A percentile compares a stretch with the other conserved stretches of the same genome.
Conservation (phyloP, 2,329 filamentous ascomycete species). For the Fusarium sp. region DNA sequence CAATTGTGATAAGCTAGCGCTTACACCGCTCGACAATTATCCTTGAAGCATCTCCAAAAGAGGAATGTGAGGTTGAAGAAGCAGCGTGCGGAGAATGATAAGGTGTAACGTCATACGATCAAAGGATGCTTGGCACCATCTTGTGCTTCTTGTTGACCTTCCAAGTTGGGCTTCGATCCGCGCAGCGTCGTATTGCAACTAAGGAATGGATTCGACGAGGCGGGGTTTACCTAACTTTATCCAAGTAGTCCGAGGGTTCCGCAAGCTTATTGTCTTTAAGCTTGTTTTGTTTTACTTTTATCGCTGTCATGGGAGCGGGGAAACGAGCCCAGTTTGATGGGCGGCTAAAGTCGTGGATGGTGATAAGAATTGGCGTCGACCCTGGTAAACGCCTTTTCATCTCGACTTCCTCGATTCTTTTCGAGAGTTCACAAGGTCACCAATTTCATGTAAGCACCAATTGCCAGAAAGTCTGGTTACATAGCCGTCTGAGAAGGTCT, state of each 20-base stretch:
- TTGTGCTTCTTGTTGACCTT: slow-evolving; percentile 22
- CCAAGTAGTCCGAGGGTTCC: background rate
- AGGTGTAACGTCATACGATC: slow-evolving; percentile 31
- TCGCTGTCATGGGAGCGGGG: background rate
- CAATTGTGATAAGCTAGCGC: slow-evolving; percentile 23
- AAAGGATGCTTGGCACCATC: slow-evolving; percentile 21
- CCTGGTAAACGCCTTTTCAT: background rate
- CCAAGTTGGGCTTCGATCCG: slow-evolving; percentile 26
- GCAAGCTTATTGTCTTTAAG: slow-evolving; percentile 24
- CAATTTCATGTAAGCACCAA: too few relatives aligned
- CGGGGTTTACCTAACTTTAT: slow-evolving; percentile 6
- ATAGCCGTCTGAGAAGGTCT: too few relatives aligned
- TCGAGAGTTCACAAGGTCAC: too few relatives aligned
- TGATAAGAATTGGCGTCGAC: background rate
- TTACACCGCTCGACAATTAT: slow-evolving; percentile 26
- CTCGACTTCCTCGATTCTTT: background rate
- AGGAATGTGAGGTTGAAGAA: slow-evolving; percentile 27
- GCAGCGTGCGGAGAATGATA: slow-evolving; percentile 23
- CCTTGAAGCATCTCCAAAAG: slow-evolving; percentile 19
- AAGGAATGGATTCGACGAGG: background rate
- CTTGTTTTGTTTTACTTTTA: slow-evolving; percentile 22
- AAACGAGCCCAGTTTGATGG: background rate
- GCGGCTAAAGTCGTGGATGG: background rate
- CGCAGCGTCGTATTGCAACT: slow-evolving; percentile 10
- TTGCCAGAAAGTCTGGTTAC: too few relatives aligned